Evolutionary conservation across 805 yeast genomes (phyloP).

Genomic region (Scheffersomyces lignosus): DNA sequence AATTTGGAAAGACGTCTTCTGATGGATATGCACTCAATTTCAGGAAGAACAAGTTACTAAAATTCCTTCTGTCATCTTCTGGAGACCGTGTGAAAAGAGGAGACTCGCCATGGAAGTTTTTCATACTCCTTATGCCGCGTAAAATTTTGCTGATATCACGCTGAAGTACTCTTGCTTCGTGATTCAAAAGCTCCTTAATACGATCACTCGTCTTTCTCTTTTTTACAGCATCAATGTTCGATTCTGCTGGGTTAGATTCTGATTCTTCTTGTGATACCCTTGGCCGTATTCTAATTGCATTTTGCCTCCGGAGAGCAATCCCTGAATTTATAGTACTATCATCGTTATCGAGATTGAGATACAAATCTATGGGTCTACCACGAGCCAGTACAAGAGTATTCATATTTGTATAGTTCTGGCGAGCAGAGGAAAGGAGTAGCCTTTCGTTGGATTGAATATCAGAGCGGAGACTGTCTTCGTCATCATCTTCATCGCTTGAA

Average conservation of each 20-base stretch:
- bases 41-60: slow-evolving; percentile 1
- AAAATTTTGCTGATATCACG: slow-evolving; percentile 8
- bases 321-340: slow-evolving; percentile 13
- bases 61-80: not conserved
- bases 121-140: not conserved
- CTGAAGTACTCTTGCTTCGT: slow-evolving; percentile 11
- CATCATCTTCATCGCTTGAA: slow-evolving; percentile 7
- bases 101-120: slow-evolving; percentile 4
- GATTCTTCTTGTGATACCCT: slow-evolving; percentile 1
- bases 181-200: slow-evolving; percentile 3
- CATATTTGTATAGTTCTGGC: slow-evolving; percentile 22
- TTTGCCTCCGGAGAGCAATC: slow-evolving; percentile 31
- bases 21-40: not conserved
- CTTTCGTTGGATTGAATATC: slow-evolving; percentile 18
- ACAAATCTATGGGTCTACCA: not conserved
- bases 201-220: slow-evolving; percentile 1
- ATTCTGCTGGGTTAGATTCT: not conserved
- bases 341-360: not conserved
- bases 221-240: not conserved
- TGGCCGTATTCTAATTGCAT: slow-evolving; percentile 26
- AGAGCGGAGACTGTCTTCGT: slow-evolving; percentile 6
- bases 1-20: slow-evolving; percentile 1
- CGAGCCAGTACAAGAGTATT: slow-evolving; percentile 13
- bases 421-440: slow-evolving; percentile 26
- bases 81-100: slow-evolving; percentile 1